These are phyloP conservation scores for Neoarthrinium moseri DNA, from an alignment of 2,329 filamentous ascomycete genomes.

Conservation along the genomic window DNA sequence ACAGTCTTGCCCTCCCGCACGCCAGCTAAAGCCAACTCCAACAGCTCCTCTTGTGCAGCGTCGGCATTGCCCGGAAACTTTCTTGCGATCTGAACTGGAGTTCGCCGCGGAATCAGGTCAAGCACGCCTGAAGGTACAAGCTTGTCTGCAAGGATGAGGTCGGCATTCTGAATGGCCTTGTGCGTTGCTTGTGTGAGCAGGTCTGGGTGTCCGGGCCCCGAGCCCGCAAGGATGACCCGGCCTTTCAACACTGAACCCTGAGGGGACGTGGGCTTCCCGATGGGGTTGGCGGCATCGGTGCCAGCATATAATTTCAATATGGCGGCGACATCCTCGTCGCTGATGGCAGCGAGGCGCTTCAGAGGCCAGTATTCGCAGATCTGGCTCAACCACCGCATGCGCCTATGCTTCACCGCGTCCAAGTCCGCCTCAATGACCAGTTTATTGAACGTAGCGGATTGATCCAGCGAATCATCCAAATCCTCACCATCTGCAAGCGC, in stretches of 20 bases:
- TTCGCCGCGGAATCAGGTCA: slow-evolving; percentile 85
- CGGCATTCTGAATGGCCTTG: slow-evolving; percentile 71
- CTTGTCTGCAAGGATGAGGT: slow-evolving; percentile 83
- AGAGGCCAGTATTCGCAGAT: slow-evolving; percentile 99
- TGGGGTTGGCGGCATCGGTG: slow-evolving; percentile 12
- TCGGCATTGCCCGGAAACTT: slow-evolving; percentile 99
- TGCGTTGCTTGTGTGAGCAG: slow-evolving; percentile 82
- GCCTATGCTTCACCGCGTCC: slow-evolving; percentile 71
- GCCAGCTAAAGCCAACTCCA: slow-evolving; percentile 72
- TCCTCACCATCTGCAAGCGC: slow-evolving; percentile 36
- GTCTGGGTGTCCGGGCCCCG: slow-evolving; percentile 89
- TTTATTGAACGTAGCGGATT: slow-evolving; percentile 80
- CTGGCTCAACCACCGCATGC: slow-evolving; percentile 91
- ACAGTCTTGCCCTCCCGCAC: slow-evolving; percentile 70
- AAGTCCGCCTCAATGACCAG: slow-evolving; percentile 73
- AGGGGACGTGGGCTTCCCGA: slow-evolving; percentile 14
- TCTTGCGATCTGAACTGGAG: slow-evolving; percentile 85
- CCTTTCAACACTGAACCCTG: slow-evolving; percentile 41
- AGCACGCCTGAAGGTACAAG: slow-evolving; percentile 82
- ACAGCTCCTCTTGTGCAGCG: slow-evolving; percentile 84
- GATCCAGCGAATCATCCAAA: slow-evolving; percentile 65
- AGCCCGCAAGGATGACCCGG: slow-evolving; percentile 83
- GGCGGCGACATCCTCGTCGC: slow-evolving; percentile 72
- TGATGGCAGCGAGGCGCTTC: slow-evolving; percentile 74
- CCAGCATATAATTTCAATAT: slow-evolving; percentile 72